Evolutionary conservation across 1,139 yeast genomes (phyloP).

Genomic region (Suhomyces yuchorum): DNA sequence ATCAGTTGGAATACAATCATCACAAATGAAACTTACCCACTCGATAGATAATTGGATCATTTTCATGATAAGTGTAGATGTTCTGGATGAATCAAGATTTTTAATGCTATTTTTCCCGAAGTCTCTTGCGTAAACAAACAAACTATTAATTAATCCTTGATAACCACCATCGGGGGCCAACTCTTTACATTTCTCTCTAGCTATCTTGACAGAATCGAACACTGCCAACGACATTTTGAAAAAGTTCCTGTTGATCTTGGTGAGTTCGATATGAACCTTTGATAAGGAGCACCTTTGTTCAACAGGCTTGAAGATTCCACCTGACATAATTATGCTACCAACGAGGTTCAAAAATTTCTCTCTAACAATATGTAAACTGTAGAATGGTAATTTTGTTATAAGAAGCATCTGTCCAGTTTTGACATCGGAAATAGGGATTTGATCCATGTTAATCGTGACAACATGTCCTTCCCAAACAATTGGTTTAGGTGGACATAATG

Average conservation of each 20-base stretch:
- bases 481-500: slow-evolving; percentile 80
- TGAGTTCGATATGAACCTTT: slow-evolving; percentile 73
- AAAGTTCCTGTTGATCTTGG: slow-evolving; percentile 65
- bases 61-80: slow-evolving; percentile 70
- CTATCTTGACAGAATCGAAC: slow-evolving; percentile 61
- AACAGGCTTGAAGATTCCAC: slow-evolving; percentile 38
- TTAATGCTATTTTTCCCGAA: slow-evolving; percentile 74
- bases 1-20: slow-evolving; percentile 93
- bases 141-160: slow-evolving; percentile 76
- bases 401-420: slow-evolving; percentile 72
- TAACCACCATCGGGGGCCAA: slow-evolving; percentile 49
- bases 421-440: slow-evolving; percentile 50
- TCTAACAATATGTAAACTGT: slow-evolving; percentile 37
- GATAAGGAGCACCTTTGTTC: slow-evolving; percentile 75
- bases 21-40: slow-evolving; percentile 92
- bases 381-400: slow-evolving; percentile 52
- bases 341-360: slow-evolving; percentile 54
- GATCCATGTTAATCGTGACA: slow-evolving; percentile 55
- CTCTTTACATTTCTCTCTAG: slow-evolving; percentile 47
- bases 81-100: slow-evolving; percentile 63
- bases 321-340: slow-evolving; percentile 53
- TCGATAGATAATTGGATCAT: slow-evolving; percentile 78
- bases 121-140: slow-evolving; percentile 82
- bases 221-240: slow-evolving; percentile 70
- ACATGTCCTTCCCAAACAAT: slow-evolving; percentile 89